phyloP scores from a whole-genome alignment of 495 filamentous ascomycete species.

The Penicillium bialowiezense region DNA sequence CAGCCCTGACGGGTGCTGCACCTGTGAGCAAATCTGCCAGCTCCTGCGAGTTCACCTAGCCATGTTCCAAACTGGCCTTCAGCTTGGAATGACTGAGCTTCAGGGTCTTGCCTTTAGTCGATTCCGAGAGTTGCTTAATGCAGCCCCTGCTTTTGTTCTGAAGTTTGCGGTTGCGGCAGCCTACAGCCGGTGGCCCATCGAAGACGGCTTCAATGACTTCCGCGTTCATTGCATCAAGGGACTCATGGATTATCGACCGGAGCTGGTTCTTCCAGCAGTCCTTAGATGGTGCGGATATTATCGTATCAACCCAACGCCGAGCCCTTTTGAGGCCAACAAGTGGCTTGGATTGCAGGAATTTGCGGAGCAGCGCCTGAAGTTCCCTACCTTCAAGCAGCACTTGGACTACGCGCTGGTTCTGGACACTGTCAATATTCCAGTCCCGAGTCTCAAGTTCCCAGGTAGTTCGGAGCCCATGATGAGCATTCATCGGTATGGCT shows the following conservation, averaged over 20 bases:
- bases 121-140: slow-evolving; percentile 3
- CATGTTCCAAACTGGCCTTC: background rate
- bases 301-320: background rate
- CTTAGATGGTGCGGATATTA: slow-evolving; percentile 5
- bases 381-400: background rate
- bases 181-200: background rate
- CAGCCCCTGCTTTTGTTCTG: background rate
- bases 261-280: slow-evolving; percentile 4
- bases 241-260: background rate
- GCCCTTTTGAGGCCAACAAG: background rate
- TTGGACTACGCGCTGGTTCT: background rate
- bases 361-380: background rate
- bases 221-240: background rate
- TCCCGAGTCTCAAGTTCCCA: background rate
- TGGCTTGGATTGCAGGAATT: background rate
- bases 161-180: background rate
- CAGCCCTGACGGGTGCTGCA: background rate
- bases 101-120: slow-evolving; percentile 1
- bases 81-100: slow-evolving; percentile 3
- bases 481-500: background rate
- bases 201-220: background rate
- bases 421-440: background rate
- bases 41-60: background rate
- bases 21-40: slow-evolving; percentile 1
- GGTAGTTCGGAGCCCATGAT: background rate